These are phyloP conservation scores for Eustoma russellianum DNA, from an alignment of 257 asterid genomes.

Conservation along the genomic window DNA sequence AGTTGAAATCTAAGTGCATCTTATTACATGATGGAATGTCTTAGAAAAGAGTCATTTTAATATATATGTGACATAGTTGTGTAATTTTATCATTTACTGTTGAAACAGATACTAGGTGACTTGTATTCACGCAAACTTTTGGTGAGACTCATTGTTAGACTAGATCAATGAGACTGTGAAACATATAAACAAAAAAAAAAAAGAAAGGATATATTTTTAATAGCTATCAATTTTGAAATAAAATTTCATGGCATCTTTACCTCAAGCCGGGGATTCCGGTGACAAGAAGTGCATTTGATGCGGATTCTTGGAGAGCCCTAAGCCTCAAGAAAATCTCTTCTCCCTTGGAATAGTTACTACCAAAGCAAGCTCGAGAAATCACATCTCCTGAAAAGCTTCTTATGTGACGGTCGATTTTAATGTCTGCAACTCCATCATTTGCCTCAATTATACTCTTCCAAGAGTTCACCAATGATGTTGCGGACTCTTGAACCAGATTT, in stretches of 20 bases:
- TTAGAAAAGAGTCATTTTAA: too few species aligned
- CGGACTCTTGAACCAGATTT: constrained; percentile 22
- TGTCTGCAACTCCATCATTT: constrained; percentile 27
- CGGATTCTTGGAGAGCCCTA: constrained; percentile 25
- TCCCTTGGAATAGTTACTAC: constrained; percentile 34
- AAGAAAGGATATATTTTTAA: too few species aligned
- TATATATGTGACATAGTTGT: too few species aligned
- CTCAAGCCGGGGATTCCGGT: constrained; percentile 33
- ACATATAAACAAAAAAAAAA: too few species aligned
- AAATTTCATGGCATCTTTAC: constrained; percentile 7
- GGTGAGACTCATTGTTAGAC: too few species aligned
- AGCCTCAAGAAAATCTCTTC: constrained; percentile 33
- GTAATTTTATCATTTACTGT: too few species aligned
- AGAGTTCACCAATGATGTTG: constrained; percentile 13
- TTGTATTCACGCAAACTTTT: too few species aligned
- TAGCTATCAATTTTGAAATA: too few species aligned
- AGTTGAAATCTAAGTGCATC: too few species aligned
- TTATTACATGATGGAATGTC: too few species aligned
- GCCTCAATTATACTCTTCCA: constrained; percentile 20
- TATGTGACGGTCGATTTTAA: constrained; percentile 27
- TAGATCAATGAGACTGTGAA: too few species aligned
- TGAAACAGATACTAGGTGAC: too few species aligned
- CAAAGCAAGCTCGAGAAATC: constrained; percentile 47
- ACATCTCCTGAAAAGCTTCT: constrained; percentile 44
- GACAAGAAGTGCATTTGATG: constrained; percentile 15